Conservation (phyloP, 441 rosid genomes). For the Brassica hybrid region DNA sequence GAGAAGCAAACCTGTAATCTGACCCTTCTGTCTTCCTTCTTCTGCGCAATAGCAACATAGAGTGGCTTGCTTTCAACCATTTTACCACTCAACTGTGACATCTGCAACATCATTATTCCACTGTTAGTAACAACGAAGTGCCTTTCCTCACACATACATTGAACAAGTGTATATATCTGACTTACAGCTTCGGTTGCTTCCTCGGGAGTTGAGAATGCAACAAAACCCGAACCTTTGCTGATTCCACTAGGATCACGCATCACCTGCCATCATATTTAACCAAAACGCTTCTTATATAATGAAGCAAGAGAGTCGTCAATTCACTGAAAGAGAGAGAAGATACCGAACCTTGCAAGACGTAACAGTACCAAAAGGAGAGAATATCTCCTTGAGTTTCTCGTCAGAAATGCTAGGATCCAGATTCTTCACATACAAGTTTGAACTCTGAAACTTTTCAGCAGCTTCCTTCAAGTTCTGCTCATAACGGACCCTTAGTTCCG, state of each 20-base stretch:
- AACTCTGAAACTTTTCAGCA: conserved; percentile 42
- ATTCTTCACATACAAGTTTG: conserved; percentile 60
- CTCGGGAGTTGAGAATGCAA: conserved; percentile 77
- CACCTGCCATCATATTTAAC: conserved; percentile 50
- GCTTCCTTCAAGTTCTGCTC: conserved; percentile 79
- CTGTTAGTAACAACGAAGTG: conserved; percentile 19
- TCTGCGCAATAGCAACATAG: conserved; percentile 79
- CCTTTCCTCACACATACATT: neutral
- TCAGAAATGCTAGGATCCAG: conserved; percentile 73
- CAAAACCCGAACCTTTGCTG: conserved; percentile 84
- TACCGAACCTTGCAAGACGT: conserved; percentile 70
- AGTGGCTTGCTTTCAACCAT: conserved; percentile 79
- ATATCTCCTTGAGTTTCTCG: conserved; percentile 75
- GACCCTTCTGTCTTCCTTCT: conserved; percentile 76
- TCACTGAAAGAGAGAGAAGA: neutral
- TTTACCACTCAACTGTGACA: conserved; percentile 74
- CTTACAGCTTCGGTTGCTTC: conserved; percentile 88
- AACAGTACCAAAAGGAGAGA: conserved; percentile 65
- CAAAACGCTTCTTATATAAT: neutral
- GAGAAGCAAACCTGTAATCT: neutral
- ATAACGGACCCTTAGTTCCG: conserved; percentile 57
- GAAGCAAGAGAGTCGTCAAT: conserved; percentile 7
- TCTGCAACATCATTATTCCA: conserved; percentile 46
- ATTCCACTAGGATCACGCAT: conserved; percentile 82
- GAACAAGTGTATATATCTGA: conserved; percentile 6